A percentile compares a stretch with the other conserved stretches of the same genome.
Evolutionary conservation across 1,284 basidiomycete species (phyloP).

Genomic region (Amylostereum chailletii): DNA sequence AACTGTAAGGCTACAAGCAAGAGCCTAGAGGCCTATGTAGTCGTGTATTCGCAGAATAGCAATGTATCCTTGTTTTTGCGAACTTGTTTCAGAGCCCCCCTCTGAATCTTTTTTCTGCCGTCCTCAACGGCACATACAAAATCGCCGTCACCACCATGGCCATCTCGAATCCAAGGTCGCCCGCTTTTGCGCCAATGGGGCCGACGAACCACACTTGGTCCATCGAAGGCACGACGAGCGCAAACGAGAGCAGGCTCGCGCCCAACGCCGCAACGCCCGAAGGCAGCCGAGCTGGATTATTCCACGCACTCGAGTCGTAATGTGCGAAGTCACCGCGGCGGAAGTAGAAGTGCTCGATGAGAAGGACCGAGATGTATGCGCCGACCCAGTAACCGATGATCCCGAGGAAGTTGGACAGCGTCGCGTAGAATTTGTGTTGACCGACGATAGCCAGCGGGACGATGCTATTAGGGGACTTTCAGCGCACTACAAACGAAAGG

Average conservation of each 20-base stretch:
- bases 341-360: slow-evolving; percentile 60
- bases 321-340: slow-evolving; percentile 36
- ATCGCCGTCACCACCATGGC: slow-evolving; percentile 47
- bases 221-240: slow-evolving; percentile 61
- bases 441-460: slow-evolving; percentile 63
- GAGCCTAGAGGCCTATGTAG: too few relatives aligned
- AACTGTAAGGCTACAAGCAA: too few relatives aligned
- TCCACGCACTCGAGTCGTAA: slow-evolving; percentile 51
- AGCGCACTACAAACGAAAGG: not conserved
- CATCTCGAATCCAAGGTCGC: slow-evolving; percentile 74
- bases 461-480: slow-evolving; percentile 14
- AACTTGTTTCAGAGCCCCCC: not conserved
- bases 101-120: slow-evolving; percentile 19
- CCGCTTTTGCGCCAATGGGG: slow-evolving; percentile 59
- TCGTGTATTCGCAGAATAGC: not conserved
- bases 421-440: slow-evolving; percentile 54
- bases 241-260: slow-evolving; percentile 42
- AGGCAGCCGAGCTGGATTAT: slow-evolving; percentile 45
- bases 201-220: slow-evolving; percentile 67
- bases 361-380: slow-evolving; percentile 49
- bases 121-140: slow-evolving; percentile 51
- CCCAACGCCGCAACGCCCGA: slow-evolving; percentile 54
- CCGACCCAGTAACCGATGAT: slow-evolving; percentile 70
- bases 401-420: slow-evolving; percentile 62
- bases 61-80: not conserved